These are phyloP conservation scores for Trichoderma gracile DNA, from an alignment of 2,329 filamentous ascomycete genomes.

Conservation along the genomic window DNA sequence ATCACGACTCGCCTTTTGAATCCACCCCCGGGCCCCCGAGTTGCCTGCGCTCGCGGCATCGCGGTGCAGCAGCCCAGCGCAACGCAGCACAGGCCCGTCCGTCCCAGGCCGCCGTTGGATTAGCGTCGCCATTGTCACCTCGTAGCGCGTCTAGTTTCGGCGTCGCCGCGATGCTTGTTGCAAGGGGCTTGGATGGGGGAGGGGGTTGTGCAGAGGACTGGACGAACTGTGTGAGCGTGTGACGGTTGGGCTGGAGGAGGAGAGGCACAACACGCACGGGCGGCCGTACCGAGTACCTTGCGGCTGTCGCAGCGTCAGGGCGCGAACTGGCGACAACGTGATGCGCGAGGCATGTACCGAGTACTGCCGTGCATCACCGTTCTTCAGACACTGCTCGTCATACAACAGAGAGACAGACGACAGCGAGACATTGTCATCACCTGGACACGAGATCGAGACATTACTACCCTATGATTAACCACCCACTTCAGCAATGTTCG, in stretches of 20 bases:
- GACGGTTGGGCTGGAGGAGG: background rate
- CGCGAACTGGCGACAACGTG: no score
- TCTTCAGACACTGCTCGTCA: background rate
- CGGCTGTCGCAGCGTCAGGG: no score
- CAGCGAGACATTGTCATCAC: no score
- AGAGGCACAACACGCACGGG: no score
- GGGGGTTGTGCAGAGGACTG: slow-evolving; percentile 15
- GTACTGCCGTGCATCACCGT: no score
- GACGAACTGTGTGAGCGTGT: slow-evolving; percentile 1
- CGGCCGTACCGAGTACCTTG: no score
- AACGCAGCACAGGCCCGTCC: slow-evolving; percentile 17
- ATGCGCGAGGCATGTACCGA: no score
- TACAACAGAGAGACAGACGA: background rate
- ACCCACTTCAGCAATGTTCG: no score
- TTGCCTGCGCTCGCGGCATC: slow-evolving; percentile 8
- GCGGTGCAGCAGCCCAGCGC: slow-evolving; percentile 7
- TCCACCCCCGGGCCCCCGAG: slow-evolving; percentile 5
- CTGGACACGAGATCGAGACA: background rate
- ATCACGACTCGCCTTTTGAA: slow-evolving; percentile 24
- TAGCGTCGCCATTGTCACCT: slow-evolving; percentile 25
- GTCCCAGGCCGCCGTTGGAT: slow-evolving; percentile 18
- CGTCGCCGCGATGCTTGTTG: slow-evolving; percentile 22
- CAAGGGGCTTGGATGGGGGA: slow-evolving; percentile 12
- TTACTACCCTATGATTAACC: background rate
- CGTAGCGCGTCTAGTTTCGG: slow-evolving; percentile 23